Conservation (phyloP, 169 alveolate genomes). For the Plasmodium fragile region DNA sequence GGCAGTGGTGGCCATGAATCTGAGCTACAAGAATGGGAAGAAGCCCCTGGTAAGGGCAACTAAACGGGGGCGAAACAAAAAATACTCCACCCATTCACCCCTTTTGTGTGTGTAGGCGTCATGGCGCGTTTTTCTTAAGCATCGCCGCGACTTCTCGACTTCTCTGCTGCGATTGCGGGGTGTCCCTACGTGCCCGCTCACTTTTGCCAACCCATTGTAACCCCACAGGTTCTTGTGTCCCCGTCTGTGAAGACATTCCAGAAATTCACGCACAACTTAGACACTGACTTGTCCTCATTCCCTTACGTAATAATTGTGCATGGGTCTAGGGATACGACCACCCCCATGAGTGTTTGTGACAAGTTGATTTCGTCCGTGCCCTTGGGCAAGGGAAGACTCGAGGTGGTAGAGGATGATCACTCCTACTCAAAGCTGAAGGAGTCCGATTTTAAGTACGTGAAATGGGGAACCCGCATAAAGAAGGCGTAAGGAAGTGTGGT, state of each 20-base stretch:
- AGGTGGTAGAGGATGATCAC: constrained; percentile 64
- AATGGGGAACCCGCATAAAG: background rate
- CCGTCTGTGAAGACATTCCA: constrained; percentile 75
- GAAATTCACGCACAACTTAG: constrained; percentile 69
- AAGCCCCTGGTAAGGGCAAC: constrained; percentile 46
- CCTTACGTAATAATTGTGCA: constrained; percentile 75
- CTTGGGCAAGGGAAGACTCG: constrained; percentile 69
- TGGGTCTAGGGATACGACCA: constrained; percentile 62
- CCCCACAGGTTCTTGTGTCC: constrained; percentile 51
- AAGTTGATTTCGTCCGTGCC: constrained; percentile 52
- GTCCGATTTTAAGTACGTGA: constrained; percentile 62
- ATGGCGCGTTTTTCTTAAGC: background rate
- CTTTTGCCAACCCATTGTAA: background rate
- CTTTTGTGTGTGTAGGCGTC: background rate
- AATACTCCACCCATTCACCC: background rate
- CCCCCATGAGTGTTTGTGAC: constrained; percentile 34
- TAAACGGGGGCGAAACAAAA: background rate
- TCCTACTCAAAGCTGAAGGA: constrained; percentile 66
- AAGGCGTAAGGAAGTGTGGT: background rate
- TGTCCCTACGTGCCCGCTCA: background rate
- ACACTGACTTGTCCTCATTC: constrained; percentile 46
- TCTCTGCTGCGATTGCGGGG: background rate
- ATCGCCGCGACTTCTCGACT: background rate
- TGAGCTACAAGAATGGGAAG: constrained; percentile 63
- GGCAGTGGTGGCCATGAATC: constrained; percentile 77